Percentiles rank a stretch among this genome's conserved stretches.
Conservation (phyloP, 2,329 filamentous ascomycete species). For the Fusarium austroafricanum region DNA sequence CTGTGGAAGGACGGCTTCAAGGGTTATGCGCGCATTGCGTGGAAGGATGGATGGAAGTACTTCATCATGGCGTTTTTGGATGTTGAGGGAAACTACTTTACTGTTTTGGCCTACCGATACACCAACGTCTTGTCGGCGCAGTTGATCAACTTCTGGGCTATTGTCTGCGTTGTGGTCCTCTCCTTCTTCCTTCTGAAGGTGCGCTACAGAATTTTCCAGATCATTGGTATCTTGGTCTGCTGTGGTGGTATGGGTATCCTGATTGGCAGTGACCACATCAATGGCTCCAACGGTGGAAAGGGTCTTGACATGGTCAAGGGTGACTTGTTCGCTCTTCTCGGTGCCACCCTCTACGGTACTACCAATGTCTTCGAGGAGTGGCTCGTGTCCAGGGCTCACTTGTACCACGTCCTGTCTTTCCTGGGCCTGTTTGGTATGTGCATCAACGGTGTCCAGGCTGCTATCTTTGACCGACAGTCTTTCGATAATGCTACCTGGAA, state of each 20-base stretch:
- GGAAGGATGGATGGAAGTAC: constrained; percentile 89
- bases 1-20: constrained; percentile 82
- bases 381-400: constrained; percentile 84
- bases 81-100: constrained; percentile 98
- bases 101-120: constrained; percentile 91
- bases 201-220: constrained; percentile 88
- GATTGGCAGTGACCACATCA: constrained; percentile 88
- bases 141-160: constrained; percentile 98
- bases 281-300: constrained; percentile 75
- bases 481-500: constrained; percentile 76
- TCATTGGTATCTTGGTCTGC: constrained; percentile 87
- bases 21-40: constrained; percentile 72
- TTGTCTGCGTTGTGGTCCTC: constrained; percentile 88
- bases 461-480: constrained; percentile 86
- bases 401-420: constrained; percentile 95
- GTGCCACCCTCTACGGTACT: constrained; percentile 90
- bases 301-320: constrained; percentile 84
- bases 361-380: constrained; percentile 95
- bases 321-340: constrained; percentile 89
- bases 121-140: constrained; percentile 94
- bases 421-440: constrained; percentile 87
- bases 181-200: constrained; percentile 87
- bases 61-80: constrained; percentile 92
- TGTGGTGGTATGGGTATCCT: constrained; percentile 91
- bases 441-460: constrained; percentile 91